Conservation (phyloP, 192 early-diverging fungal species). For the Coemansia sp. region DNA sequence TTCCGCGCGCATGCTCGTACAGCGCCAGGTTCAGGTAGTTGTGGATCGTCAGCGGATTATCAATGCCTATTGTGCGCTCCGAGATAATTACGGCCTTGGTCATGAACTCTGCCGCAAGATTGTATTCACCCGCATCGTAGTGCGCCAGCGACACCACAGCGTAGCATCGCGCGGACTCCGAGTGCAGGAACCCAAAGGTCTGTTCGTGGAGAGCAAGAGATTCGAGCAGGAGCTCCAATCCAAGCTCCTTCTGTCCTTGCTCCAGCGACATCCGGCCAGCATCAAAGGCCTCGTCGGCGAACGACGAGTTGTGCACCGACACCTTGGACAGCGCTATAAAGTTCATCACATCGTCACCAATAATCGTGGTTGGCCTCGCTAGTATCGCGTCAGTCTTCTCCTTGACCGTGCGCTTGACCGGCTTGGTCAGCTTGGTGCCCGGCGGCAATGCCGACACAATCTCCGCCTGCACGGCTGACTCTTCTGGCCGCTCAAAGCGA, state of each 20-base stretch:
- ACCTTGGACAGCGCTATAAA: constrained; percentile 44
- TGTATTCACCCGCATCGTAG: constrained; percentile 75
- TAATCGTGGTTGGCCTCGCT: constrained; percentile 28
- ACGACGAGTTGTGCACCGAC: constrained; percentile 55
- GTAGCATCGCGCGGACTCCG: constrained; percentile 86
- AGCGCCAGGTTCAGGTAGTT: constrained; percentile 89
- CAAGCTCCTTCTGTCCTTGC: constrained; percentile 77
- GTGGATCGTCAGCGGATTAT: constrained; percentile 82
- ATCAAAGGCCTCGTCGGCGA: constrained; percentile 91
- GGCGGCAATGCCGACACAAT: constrained; percentile 35
- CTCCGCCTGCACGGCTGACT: constrained; percentile 36
- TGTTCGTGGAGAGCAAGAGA: constrained; percentile 90
- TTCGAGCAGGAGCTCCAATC: constrained; percentile 81
- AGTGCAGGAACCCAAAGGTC: constrained; percentile 88
- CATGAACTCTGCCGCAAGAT: constrained; percentile 58
- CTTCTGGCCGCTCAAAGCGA: constrained; percentile 58
- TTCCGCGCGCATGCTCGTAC: constrained; percentile 83
- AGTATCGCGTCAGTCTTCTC: constrained; percentile 33
- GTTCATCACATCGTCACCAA: constrained; percentile 33
- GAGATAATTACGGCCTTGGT: constrained; percentile 81
- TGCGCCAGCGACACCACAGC: constrained; percentile 79
- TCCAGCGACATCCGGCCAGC: constrained; percentile 77
- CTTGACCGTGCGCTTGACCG: constrained; percentile 59
- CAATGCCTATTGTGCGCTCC: constrained; percentile 85
- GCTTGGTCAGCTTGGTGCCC: constrained; percentile 56